Evolutionary conservation across 257 asterid species (phyloP), one percentile per base, ranked within the genome.

Genomic region (Nicotiana attenuata): DNA sequence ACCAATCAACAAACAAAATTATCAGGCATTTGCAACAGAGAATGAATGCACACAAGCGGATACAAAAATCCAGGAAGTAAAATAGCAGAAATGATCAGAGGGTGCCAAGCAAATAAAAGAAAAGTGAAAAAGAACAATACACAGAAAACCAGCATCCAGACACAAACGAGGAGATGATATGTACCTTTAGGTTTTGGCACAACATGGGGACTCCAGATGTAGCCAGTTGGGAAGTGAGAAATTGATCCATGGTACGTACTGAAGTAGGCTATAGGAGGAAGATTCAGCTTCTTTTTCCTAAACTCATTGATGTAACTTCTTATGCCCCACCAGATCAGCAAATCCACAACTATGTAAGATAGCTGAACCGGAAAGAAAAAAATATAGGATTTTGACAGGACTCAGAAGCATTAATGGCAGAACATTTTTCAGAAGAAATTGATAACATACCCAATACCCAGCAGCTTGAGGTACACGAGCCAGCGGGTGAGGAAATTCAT

Each of bases 381-480:
- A n/a, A 47, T 50, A 13, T 57, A 19, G 65, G 50, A 26, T 76
- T 66, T 17, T 77, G 47, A 73, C 50, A 33, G 63, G 76, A 69
- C 10, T 65, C 57, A 38, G 60, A 66, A 47, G 71, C 80, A 76
- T 63, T 59, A 76, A 76, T 63, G 80, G 65, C 26, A 80, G 24
- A 68, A 57, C 78, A 29, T 56, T 35, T 73, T 59, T 73, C 45
- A 61, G 14, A 14, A 65, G 69, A 78, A 81, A 60, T 45, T 75
- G 38, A 77, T 78, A 80, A 84, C 89, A 76, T 94, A 96, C 99
- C 99, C 99, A 96, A 84, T 94, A 89, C 78, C 97, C 99, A 29
- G 99, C 99, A 90, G 94, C 88, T 87, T 96, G 98, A 78, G 99
- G 99, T 80, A 94, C 99, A 22, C 98, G 97, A 78, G 97, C 99